phyloP scores from a whole-genome alignment of 345 rosid species.

The Rhizophora mangle region DNA sequence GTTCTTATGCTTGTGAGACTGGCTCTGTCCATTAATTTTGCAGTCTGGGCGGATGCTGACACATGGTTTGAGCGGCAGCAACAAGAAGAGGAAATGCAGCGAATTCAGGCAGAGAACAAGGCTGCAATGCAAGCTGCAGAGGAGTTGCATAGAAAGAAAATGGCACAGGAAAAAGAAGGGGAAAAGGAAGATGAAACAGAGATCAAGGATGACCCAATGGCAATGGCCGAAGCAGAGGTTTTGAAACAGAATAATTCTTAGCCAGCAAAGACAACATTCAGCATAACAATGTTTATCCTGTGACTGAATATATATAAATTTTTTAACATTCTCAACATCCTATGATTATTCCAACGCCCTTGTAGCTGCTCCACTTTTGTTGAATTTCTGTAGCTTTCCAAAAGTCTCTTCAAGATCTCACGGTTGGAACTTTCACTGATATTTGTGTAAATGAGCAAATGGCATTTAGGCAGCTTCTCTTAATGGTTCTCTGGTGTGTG shows the following conservation, averaged over 20 bases:
- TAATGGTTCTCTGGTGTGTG: too few species aligned
- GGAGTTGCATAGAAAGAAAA: conserved; percentile 82
- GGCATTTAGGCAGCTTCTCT: too few species aligned
- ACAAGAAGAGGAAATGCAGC: conserved; percentile 84
- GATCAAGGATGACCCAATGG: conserved; percentile 76
- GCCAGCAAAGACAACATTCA: background rate
- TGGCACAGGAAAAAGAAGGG: conserved; percentile 78
- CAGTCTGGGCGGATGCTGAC: conserved; percentile 99
- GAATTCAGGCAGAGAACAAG: conserved; percentile 74
- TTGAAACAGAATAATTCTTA: conserved; percentile 32
- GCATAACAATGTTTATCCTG: background rate
- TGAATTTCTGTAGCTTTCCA: too few species aligned
- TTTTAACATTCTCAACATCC: background rate
- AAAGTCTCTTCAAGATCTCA: too few species aligned
- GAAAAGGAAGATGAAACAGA: conserved; percentile 80
- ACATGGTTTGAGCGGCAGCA: conserved; percentile 97
- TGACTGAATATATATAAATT: too few species aligned
- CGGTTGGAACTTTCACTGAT: too few species aligned
- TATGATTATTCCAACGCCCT: background rate
- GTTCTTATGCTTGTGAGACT: too few species aligned
- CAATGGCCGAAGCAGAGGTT: conserved; percentile 66
- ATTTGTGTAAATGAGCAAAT: too few species aligned
- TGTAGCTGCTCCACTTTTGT: too few species aligned
- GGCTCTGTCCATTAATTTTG: background rate
- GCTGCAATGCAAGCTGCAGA: conserved; percentile 89